phyloP scores from a whole-genome alignment of 331 rosid species.

The Dryas integrifolia region DNA sequence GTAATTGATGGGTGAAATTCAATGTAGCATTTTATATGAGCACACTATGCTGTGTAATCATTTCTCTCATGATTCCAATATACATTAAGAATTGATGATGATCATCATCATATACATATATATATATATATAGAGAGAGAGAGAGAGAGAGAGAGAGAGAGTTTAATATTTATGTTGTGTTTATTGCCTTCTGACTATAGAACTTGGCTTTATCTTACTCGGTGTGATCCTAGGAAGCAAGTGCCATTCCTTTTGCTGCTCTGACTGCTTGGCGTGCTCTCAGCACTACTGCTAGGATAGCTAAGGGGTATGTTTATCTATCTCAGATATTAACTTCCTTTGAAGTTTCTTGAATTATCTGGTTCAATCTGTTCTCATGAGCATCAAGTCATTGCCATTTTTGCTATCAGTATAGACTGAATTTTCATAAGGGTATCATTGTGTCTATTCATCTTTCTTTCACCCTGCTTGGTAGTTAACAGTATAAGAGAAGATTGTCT shows the following conservation, averaged over 20 bases:
- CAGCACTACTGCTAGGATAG: slow-evolving; percentile 79
- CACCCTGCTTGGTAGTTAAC: background rate
- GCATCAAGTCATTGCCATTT: background rate
- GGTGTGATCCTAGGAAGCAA: slow-evolving; percentile 73
- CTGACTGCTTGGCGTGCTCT: slow-evolving; percentile 99
- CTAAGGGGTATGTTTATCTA: slow-evolving; percentile 70
- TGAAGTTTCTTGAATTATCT: background rate
- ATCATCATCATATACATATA: too few relatives aligned
- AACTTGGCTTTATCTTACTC: slow-evolving; percentile 16
- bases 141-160: too few relatives aligned
- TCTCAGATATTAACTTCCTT: slow-evolving; percentile 2
- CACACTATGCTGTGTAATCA: background rate
- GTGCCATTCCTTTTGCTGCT: slow-evolving; percentile 97
- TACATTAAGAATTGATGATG: background rate
- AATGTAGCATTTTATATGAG: background rate
- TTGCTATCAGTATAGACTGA: background rate
- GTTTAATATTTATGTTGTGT: background rate
- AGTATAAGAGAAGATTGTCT: background rate
- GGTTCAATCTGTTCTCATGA: background rate
- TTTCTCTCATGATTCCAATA: background rate
- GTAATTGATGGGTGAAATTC: background rate
- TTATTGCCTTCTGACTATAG: slow-evolving; percentile 19
- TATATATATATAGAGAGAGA: too few relatives aligned
- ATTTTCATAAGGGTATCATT: background rate
- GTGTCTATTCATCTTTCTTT: background rate